Percentiles rank a stretch among this genome's conserved stretches.
phyloP scores from a whole-genome alignment of 2,329 filamentous ascomycete genomes.

The Aureobasidium vineae region DNA sequence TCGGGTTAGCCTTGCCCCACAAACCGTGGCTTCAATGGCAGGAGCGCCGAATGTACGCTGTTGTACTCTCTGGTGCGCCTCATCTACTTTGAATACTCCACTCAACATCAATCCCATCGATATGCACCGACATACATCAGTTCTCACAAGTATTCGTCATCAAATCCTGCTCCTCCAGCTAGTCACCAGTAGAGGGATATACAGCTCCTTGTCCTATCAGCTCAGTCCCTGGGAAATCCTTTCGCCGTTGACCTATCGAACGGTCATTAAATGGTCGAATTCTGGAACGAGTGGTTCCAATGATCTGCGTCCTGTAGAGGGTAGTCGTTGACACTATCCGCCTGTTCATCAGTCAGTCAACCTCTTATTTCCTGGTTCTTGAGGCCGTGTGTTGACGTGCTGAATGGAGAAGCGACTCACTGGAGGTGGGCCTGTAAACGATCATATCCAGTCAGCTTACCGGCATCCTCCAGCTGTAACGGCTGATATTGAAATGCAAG shows the following conservation, averaged over 20 bases:
- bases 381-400: not conserved
- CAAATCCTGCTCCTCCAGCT: not conserved
- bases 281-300: not conserved
- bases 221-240: not conserved
- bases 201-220: not conserved
- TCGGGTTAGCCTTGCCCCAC: no score
- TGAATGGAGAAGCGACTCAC: not conserved
- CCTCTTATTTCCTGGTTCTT: not conserved
- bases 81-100: no score
- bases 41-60: no score
- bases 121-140: no score
- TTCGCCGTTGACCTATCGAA: not conserved
- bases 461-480: not conserved
- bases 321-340: not conserved
- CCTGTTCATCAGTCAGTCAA: not conserved
- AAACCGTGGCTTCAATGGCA: no score
- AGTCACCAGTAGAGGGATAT: not conserved
- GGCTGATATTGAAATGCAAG: constrained; percentile 1
- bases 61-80: no score
- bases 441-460: not conserved
- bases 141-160: no score
- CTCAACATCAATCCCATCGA: no score
- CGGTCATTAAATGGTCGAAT: not conserved
- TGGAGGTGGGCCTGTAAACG: not conserved
- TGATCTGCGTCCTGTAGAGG: not conserved